Evolutionary conservation across 352 stramenopile species (phyloP), one percentile per base, ranked within the genome.

Genomic region (Pythium periplocum): DNA sequence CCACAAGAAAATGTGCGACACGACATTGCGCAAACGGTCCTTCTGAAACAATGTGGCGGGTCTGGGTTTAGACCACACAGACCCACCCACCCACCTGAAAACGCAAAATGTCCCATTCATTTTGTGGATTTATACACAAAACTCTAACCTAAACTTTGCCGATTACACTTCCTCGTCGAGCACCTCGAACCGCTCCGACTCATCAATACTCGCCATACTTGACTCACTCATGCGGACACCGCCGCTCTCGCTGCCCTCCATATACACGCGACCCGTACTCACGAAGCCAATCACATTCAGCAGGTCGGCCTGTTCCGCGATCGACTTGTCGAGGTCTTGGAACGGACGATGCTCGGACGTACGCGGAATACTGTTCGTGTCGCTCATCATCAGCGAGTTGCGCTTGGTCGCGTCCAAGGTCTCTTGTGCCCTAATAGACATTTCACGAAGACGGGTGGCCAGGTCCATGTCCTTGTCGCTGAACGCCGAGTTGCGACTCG

Each of bases 321-420:
- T 89, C 45, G 73, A 86, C 57, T 81, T 77, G 53, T 89, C 76
- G 38, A 89, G 61, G 10, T 86, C 62, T 54, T 85, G 77, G 61
- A 87, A 87, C 40, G 74, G 69, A 11, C 69, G 60, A 46, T 86
- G 61, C 62, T 89, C 75, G 39, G 78, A 89, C 42, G 73, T 62
- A 11, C 78, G 73, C 43, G 78, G 78, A 3, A 75, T 75, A 44
- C 76, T 87, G 53, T 68, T 83, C 36, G 76, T 86, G 56, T 89
- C 78, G 56, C 78, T 89, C 78, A 89, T 86, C 70, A 89, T 77
- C 50, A 66, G 82, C 53, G 76, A 87, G 53, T 87, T 86, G 53
- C 78, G 78, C 40, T 75, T 73, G 31, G 78, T 89, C 38, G 75
- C 63, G 17, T 89, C 78, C 54, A 87, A 54, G 6, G 75, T 64